These are phyloP conservation scores for Triticum aestivum DNA, from an alignment of 176 grass and related monocot species.

Conservation along the genomic window DNA sequence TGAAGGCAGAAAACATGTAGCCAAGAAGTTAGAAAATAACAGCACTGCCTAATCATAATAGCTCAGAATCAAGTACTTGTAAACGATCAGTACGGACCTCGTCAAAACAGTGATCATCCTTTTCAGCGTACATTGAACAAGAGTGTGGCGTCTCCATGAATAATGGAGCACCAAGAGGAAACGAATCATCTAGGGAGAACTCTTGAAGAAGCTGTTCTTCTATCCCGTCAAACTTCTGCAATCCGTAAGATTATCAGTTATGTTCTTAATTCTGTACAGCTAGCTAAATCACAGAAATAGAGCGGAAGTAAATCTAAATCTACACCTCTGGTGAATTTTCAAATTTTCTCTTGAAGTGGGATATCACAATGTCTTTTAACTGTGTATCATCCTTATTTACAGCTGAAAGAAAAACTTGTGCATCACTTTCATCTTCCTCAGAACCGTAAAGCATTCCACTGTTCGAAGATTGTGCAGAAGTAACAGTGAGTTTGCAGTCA, in stretches of 20 bases:
- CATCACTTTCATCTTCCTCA: conserved; percentile 76
- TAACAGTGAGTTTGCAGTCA: conserved; percentile 45
- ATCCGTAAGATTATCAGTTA: conserved; percentile 11
- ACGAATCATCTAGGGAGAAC: conserved; percentile 87
- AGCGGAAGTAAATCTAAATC: conserved; percentile 19
- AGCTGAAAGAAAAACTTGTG: conserved; percentile 65
- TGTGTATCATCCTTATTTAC: conserved; percentile 63
- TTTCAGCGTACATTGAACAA: conserved; percentile 54
- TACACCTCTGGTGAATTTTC: conserved; percentile 65
- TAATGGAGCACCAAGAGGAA: conserved; percentile 66
- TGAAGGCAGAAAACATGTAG: conserved; percentile 43
- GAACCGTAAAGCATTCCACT: conserved; percentile 59
- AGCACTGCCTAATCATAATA: neutral
- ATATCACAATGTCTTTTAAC: conserved; percentile 71
- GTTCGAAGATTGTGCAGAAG: conserved; percentile 43
- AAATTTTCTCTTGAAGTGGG: conserved; percentile 62
- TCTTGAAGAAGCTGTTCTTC: conserved; percentile 81
- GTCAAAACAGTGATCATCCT: conserved; percentile 59
- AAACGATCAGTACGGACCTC: conserved; percentile 59
- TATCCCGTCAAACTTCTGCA: conserved; percentile 61
- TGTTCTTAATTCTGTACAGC: conserved; percentile 6
- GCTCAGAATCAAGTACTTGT: neutral
- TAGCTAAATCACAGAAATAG: conserved; percentile 13
- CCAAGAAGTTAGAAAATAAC: conserved; percentile 25
- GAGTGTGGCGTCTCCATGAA: conserved; percentile 79